Base-by-base conservation (phyloP, 805 yeast genomes). In the Hanseniaspora guilliermondii region DNA sequence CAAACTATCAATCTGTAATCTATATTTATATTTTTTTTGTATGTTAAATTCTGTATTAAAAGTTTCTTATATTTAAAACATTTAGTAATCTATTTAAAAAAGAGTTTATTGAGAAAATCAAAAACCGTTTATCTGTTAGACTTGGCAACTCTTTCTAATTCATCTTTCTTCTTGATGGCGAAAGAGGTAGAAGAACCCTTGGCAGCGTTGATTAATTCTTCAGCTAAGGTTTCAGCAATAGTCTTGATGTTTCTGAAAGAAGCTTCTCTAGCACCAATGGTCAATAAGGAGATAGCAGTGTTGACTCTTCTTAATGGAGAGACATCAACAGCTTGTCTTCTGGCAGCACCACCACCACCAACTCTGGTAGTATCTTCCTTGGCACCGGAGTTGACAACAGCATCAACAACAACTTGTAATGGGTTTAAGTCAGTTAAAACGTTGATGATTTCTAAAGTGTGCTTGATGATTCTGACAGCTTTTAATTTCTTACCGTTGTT, bases 91-190 rank as follows among this genome's bases (percentile, higher is more conserved):
- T 52, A 52, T 42, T 42, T 52, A 52, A 44, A 52, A 35, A 52
- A 44, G 55, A 44, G 33, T 44, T 36, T 52, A 42, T 44, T 37
- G 46, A n/a, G 12, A 32, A 30, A 25, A 44, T 14, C 45, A 53
- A 53, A 39, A 53, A 46, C 56, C 30, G 22, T 19, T 85, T 93
- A 93, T 88, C 99, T 98, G 96, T 93, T 93, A 76, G 98, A 91
- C 81, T 93, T 93, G 75, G 99, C 99, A 77, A 93, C 99, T 86
- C 99, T 95, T 85, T 93, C 99, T 76, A 93, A 86, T 84, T 93
- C 99, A 77, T 93, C 99, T 95, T 93, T 93, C 98, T 93, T 93
- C 94, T 93, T 93, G 82, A 93, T 94, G 70, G 98, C 98, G 76
- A 89, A 94, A 72, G 98, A 93, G 76, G 97, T 94, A 66, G 99